Evolutionary conservation across 2,329 filamentous ascomycete genomes (phyloP).

Genomic region (Leptographium flavum): DNA sequence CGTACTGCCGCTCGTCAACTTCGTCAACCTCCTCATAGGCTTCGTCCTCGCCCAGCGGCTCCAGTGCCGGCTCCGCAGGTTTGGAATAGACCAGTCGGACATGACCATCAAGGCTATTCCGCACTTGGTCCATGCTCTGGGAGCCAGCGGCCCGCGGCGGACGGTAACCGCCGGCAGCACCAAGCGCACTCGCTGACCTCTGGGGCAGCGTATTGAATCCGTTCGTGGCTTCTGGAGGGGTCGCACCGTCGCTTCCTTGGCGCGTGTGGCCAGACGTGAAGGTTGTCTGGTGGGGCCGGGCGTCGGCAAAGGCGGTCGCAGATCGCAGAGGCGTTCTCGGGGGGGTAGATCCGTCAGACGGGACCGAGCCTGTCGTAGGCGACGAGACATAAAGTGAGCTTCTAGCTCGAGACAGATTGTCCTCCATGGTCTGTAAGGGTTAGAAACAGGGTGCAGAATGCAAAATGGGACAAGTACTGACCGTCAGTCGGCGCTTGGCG

Average conservation of each 20-base stretch:
- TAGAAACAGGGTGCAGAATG: background rate
- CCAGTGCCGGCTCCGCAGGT: conserved; percentile 25
- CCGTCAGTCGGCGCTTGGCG: conserved; percentile 76
- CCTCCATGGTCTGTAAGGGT: conserved; percentile 67
- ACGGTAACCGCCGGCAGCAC: conserved; percentile 43
- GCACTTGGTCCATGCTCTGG: conserved; percentile 28
- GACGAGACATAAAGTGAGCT: conserved; percentile 48
- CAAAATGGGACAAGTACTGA: conserved; percentile 28
- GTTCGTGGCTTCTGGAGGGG: conserved; percentile 1
- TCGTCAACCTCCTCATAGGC: conserved; percentile 13
- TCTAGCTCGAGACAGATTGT: conserved; percentile 67
- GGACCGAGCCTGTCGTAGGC: conserved; percentile 52
- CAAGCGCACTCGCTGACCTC: conserved; percentile 49
- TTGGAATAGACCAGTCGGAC: conserved; percentile 18
- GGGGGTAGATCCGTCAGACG: conserved; percentile 36
- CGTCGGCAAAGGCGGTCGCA: conserved; percentile 20
- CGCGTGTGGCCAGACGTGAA: conserved; percentile 37
- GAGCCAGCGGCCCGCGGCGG: conserved; percentile 28
- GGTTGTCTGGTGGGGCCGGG: conserved; percentile 13
- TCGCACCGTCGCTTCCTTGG: conserved; percentile 38
- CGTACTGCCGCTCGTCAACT: no score
- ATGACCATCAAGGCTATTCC: conserved; percentile 17
- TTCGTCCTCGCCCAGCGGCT: conserved; percentile 41
- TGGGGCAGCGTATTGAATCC: conserved; percentile 26
- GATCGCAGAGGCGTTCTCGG: conserved; percentile 30